phyloP scores from a whole-genome alignment of 2,329 filamentous ascomycete species.

The Fusarium gaditjirri region DNA sequence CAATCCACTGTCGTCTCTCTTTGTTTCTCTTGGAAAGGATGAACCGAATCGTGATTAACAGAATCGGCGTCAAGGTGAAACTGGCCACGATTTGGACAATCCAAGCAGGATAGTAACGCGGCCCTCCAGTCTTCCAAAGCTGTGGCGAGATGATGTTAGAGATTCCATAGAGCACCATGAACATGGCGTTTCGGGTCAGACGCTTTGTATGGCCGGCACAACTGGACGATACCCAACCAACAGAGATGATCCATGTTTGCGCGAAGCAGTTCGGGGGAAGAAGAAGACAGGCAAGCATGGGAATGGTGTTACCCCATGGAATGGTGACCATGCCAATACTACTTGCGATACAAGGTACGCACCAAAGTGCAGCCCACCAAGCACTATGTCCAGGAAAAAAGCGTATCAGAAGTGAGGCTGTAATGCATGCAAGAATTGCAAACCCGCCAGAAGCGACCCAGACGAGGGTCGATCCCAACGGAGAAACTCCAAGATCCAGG shows the following conservation, averaged over 20 bases:
- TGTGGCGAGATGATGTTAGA: slow-evolving; percentile 28
- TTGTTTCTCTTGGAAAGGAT: background rate
- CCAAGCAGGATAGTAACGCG: slow-evolving; percentile 37
- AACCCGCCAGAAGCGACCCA: background rate
- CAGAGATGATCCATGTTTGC: background rate
- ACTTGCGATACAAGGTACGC: slow-evolving; percentile 33
- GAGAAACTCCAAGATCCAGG: background rate
- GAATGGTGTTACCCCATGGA: background rate
- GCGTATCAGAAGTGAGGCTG: slow-evolving; percentile 28
- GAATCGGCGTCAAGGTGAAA: slow-evolving; percentile 28
- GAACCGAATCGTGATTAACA: background rate
- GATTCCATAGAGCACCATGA: slow-evolving; percentile 3
- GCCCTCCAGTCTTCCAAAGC: slow-evolving; percentile 37
- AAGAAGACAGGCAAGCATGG: background rate
- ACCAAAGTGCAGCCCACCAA: slow-evolving; percentile 36
- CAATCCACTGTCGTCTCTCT: background rate
- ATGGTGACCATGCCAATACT: slow-evolving; percentile 24
- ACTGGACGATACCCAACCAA: background rate
- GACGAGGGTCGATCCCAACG: background rate
- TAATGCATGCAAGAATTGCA: slow-evolving; percentile 15
- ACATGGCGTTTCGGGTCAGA: background rate
- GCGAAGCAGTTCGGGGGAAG: background rate
- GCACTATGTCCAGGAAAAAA: slow-evolving; percentile 32
- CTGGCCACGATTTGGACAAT: slow-evolving; percentile 33
- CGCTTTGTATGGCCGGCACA: background rate